Evolutionary conservation across 208 protist species (phyloP), one percentile per base, ranked within the genome.

Genomic region (Endotrypanum monterogeii): DNA sequence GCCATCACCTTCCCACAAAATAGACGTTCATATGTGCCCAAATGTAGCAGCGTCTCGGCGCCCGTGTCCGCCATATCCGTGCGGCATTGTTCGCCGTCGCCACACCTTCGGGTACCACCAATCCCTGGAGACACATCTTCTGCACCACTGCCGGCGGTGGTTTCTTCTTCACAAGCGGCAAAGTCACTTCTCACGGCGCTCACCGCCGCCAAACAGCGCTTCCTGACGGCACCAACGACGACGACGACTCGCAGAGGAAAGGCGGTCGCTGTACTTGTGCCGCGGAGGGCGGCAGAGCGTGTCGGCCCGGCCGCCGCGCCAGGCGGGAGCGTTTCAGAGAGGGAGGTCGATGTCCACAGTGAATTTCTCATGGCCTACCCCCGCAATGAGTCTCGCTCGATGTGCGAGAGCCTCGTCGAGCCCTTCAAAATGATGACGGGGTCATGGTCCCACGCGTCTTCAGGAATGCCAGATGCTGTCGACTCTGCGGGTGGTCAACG

Each of bases 121-220:
- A 1, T 28, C 60, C 9, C 14, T 50, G 46, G 60, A n/a, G 20
- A 73, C n/a, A 1, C 30, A 25, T 54, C 62, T 4, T 11, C 41
- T 35, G 25, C 39, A 23, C 25, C n/a, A 51, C 62, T 52, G 41
- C 62, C 62, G 18, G 41, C 11, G 6, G 12, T 44, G 25, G 62
- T 41, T 25, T 54, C 11, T 41, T 25, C n/a, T 67, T n/a, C 62
- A 7, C 62, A 48, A 25, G 41, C 44, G 25, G 46, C 54, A 28
- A 69, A 87, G 57, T 67, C 79, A 58, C 68, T 72, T 35, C 67
- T 78, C 32, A 75, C 60, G 14, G 83, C 78, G 14, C 68, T 87
- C 9, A 25, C 77, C 37, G 28, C 51, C 37, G 76, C 83, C 25
- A 87, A 87, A 58, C 71, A 82, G 69, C 50, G 74, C 32, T 83